phyloP scores from a whole-genome alignment of 192 early-diverging fungal species.

The Diversispora epigaea region DNA sequence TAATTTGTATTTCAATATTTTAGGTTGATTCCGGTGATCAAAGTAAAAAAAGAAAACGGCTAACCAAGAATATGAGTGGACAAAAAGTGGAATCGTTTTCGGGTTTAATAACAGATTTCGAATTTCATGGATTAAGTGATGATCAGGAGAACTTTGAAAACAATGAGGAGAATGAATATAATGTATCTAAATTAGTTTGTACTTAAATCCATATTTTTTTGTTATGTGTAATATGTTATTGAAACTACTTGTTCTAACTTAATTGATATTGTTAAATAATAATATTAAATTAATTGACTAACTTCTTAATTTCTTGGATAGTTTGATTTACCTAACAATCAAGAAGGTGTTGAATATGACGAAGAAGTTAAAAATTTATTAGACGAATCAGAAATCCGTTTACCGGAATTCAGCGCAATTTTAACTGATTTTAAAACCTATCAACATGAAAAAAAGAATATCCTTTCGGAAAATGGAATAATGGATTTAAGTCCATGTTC shows the following conservation, averaged over 20 bases:
- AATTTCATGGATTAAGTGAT: too few relatives aligned
- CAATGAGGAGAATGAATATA: too few relatives aligned
- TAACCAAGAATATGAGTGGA: too few relatives aligned
- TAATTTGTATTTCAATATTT: too few relatives aligned
- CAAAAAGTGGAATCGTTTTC: too few relatives aligned
- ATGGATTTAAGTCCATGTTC: slow-evolving; percentile 27
- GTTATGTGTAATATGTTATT: background rate
- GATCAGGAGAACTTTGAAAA: too few relatives aligned
- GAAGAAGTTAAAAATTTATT: background rate
- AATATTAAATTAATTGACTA: background rate
- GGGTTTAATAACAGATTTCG: too few relatives aligned
- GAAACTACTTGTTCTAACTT: background rate
- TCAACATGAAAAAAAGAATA: background rate
- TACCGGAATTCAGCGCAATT: background rate
- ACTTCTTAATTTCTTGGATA: background rate
- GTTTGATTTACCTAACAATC: background rate
- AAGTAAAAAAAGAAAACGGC: too few relatives aligned
- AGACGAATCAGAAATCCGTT: slow-evolving; percentile 1
- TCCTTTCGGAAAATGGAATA: slow-evolving; percentile 16
- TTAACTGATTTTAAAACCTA: background rate
- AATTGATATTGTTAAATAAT: background rate
- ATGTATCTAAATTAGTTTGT: slow-evolving; percentile 11
- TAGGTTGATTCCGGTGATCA: too few relatives aligned
- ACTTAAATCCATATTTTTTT: slow-evolving; percentile 6
- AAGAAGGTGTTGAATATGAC: background rate